These are phyloP conservation scores for Rutstroemia sp. DNA, from an alignment of 2,329 filamentous ascomycete genomes.

Conservation along the genomic window DNA sequence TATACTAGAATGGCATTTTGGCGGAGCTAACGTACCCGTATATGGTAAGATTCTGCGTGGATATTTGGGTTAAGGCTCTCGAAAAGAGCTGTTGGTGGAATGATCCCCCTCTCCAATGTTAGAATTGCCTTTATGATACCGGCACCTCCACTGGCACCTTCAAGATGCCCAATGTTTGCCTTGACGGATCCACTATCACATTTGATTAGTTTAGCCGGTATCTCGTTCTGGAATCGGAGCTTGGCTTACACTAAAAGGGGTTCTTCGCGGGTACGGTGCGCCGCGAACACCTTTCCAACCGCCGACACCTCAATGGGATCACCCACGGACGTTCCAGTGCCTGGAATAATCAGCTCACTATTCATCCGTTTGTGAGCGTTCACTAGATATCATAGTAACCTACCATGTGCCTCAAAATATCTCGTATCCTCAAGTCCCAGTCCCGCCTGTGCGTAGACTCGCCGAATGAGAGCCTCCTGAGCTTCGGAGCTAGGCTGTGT, in stretches of 20 bases:
- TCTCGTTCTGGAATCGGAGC: no score
- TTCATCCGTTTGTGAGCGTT: no score
- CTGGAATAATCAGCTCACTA: no score
- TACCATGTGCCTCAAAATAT: constrained; percentile 13
- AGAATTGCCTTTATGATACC: constrained; percentile 13
- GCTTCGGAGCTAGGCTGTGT: constrained; percentile 42
- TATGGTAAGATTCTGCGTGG: constrained; percentile 22
- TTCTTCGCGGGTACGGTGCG: background rate
- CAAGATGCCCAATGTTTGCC: constrained; percentile 20
- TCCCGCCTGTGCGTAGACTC: constrained; percentile 5
- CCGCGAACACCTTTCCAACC: constrained; percentile 4
- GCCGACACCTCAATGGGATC: background rate
- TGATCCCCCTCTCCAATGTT: constrained; percentile 26
- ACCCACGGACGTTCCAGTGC: background rate
- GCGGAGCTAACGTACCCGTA: background rate
- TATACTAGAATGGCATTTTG: background rate
- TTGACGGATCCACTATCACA: constrained; percentile 13
- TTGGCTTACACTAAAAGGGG: background rate
- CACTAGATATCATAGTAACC: background rate
- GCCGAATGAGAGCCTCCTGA: constrained; percentile 27
- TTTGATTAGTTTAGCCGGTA: no score
- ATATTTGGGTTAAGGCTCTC: background rate
- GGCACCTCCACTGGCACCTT: constrained; percentile 11
- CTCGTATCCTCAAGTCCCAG: background rate
- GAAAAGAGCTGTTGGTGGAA: constrained; percentile 20